These are phyloP conservation scores for Phytophthora citricola DNA, from an alignment of 352 stramenopile genomes.

Conservation along the genomic window DNA sequence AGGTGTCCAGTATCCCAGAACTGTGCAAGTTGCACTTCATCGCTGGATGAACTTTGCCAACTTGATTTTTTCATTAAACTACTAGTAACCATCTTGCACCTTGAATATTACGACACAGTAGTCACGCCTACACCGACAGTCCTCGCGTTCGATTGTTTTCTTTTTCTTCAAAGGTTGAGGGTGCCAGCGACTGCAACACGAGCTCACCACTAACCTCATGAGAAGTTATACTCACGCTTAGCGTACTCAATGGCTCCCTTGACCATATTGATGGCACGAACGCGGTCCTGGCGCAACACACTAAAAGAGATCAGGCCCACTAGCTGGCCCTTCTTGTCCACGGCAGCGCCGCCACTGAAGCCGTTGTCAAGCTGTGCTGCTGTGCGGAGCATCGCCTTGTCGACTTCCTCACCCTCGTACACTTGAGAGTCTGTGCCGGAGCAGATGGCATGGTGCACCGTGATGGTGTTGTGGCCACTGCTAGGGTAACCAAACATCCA, in stretches of 20 bases:
- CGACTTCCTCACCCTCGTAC: conserved; percentile 85
- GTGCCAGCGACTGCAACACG: conserved; percentile 10
- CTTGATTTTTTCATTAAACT: conserved; percentile 24
- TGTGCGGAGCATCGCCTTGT: conserved; percentile 88
- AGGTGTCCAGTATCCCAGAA: too few relatives aligned
- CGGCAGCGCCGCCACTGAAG: conserved; percentile 83
- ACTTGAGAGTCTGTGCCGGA: conserved; percentile 89
- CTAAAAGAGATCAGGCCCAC: conserved; percentile 89
- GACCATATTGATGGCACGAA: conserved; percentile 91
- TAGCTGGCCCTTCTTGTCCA: conserved; percentile 88
- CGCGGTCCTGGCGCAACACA: conserved; percentile 84
- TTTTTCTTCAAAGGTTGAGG: conserved; percentile 7
- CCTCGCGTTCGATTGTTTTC: conserved; percentile 23
- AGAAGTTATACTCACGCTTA: conserved; percentile 80
- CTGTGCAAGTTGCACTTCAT: too few relatives aligned
- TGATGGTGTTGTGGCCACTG: conserved; percentile 91
- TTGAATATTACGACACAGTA: conserved; percentile 39
- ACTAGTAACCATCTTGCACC: conserved; percentile 24
- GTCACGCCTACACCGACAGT: conserved; percentile 31
- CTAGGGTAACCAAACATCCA: conserved; percentile 93
- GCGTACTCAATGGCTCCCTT: conserved; percentile 86
- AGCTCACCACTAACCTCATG: conserved; percentile 38
- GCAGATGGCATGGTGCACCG: conserved; percentile 90
- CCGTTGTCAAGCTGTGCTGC: conserved; percentile 87
- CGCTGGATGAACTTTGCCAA: too few relatives aligned